Evolutionary conservation across 2,329 filamentous ascomycete species (phyloP).

Genomic region (Emmonsiellopsis sp.): DNA sequence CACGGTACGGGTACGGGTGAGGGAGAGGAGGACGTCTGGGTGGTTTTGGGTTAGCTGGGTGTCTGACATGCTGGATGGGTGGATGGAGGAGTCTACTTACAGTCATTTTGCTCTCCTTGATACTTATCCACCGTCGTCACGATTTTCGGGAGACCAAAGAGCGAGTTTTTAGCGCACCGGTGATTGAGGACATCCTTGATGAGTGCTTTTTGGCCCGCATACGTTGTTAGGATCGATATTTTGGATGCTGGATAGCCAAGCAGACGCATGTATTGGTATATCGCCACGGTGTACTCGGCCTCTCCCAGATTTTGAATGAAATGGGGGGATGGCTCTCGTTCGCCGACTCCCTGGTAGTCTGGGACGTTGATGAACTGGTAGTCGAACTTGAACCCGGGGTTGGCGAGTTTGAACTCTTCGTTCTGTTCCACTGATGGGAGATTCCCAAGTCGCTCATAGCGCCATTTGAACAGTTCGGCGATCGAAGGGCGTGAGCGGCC

Average conservation of each 20-base stretch:
- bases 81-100: conserved; percentile 45
- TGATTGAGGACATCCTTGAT: conserved; percentile 78
- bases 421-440: conserved; percentile 62
- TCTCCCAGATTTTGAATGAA: conserved; percentile 96
- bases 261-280: conserved; percentile 95
- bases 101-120: conserved; percentile 98
- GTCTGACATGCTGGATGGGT: not conserved
- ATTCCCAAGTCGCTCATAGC: conserved; percentile 72
- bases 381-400: conserved; percentile 85
- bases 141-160: conserved; percentile 82
- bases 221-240: conserved; percentile 86
- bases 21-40: conserved; percentile 80
- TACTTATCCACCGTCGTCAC: conserved; percentile 98
- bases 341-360: conserved; percentile 83
- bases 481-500: conserved; percentile 82
- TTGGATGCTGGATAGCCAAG: conserved; percentile 77
- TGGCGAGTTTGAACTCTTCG: conserved; percentile 68
- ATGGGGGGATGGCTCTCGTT: conserved; percentile 82
- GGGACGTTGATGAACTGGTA: conserved; percentile 95
- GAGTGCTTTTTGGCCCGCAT: conserved; percentile 82
- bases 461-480: conserved; percentile 85
- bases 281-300: conserved; percentile 89
- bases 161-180: conserved; percentile 68
- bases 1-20: conserved; percentile 78
- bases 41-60: not conserved